Evolutionary conservation across 2,329 filamentous ascomycete species (phyloP), one percentile per base, ranked within the genome.

Genomic region (Pseudogymnoascus sp.): DNA sequence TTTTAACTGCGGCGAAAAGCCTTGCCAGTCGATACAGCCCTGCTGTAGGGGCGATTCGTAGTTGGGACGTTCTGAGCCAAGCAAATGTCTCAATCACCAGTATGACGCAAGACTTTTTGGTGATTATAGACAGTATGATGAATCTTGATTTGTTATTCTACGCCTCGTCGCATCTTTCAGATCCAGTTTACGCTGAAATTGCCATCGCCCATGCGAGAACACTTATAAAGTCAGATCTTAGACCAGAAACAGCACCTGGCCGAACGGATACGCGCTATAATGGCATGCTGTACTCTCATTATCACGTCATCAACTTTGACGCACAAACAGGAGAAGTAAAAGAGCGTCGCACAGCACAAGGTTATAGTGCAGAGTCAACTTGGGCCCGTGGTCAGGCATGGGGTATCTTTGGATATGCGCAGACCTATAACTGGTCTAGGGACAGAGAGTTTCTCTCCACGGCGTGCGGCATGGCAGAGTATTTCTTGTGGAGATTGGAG

Each of bases 351-450:
- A 82, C 80, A 0, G 77, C 76, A 8, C 80, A 83, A 64, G 81
- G 80, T 2, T 78, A 77, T 68, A 66, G 70, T 3, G 75, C 79
- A 59, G 67, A 72, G 11, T 81, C 78, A 0, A 81, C 78, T 0
- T 82, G 81, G 81, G 71, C 76, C 8, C 46, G 46, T 11, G 46
- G 46, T 11, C 46, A 53, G n/a, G 46, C 46, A 16, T 53, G 46
- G 53, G 46, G 63, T 8, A 65, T 67, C 62, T 28, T 66, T 7
- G 65, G 65, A 11, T 66, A 66, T 61, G 73, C 78, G 0, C 79
- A 82, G 65, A 78, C 77, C 0, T 82, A 80, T 63, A 72, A 68
- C 24, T 82, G 79, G 78, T 82, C 81, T 0, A 77, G 77, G 14
- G 74, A 79, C 3, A 24, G 64, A 0, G 67, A 62, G 0, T 82